Conservation (phyloP, 2,329 filamentous ascomycete species). For the Sporothrix phasma region DNA sequence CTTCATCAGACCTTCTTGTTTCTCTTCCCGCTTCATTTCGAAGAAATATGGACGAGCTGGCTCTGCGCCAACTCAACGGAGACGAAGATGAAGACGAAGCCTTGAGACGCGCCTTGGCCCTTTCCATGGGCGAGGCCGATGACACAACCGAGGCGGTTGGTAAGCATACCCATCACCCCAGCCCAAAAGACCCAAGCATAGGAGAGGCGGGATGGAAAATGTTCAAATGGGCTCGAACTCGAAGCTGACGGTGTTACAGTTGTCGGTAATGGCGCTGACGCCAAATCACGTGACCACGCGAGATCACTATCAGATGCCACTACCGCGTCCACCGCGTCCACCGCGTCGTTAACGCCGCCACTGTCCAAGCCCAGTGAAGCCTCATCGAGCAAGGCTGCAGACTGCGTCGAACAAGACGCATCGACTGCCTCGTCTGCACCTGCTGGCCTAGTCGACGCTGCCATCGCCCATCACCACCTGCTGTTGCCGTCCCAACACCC, state of each 20-base stretch:
- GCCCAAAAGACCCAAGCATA: neutral
- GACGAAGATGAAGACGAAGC: slow-evolving; percentile 46
- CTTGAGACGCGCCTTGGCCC: slow-evolving; percentile 48
- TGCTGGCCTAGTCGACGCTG: neutral
- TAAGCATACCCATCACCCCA: neutral
- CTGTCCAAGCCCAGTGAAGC: slow-evolving; percentile 1
- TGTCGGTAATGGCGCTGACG: neutral
- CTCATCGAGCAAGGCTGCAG: neutral
- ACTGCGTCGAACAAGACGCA: neutral
- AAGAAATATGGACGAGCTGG: slow-evolving; percentile 21
- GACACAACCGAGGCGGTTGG: neutral
- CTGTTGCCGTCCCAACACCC: neutral
- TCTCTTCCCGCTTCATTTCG: neutral
- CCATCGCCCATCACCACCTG: no score
- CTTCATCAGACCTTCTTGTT: neutral
- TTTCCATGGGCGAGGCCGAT: slow-evolving; percentile 36
- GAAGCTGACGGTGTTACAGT: neutral
- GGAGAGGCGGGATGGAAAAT: no score
- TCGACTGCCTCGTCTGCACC: neutral
- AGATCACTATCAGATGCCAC: neutral
- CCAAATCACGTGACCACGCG: neutral
- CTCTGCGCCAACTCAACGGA: slow-evolving; percentile 24
- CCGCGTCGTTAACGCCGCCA: neutral
- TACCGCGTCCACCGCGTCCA: slow-evolving; percentile 9
- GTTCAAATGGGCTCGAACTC: no score